Evolutionary conservation across 192 early-diverging fungal genomes (phyloP).

Genomic region (Podila verticillata): DNA sequence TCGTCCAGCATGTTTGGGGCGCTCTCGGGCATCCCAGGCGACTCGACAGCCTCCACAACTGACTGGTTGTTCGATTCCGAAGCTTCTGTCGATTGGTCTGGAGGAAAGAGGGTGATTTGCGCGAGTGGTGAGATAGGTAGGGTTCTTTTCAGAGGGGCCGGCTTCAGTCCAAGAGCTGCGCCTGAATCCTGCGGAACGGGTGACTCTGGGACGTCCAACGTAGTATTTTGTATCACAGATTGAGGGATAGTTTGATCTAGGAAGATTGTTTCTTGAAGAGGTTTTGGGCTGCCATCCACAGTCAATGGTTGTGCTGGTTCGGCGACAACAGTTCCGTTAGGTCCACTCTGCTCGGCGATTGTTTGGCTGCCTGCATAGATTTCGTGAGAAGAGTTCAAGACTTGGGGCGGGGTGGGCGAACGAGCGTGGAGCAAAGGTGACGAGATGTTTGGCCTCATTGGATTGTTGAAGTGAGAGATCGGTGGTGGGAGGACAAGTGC

Average conservation of each 20-base stretch:
- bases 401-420: neutral
- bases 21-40: neutral
- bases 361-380: too few relatives aligned
- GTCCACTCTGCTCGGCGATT: too few relatives aligned
- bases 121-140: constrained; percentile 43
- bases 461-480: neutral
- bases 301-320: too few relatives aligned
- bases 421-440: neutral
- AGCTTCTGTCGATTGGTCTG: neutral
- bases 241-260: neutral
- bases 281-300: too few relatives aligned
- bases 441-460: constrained; percentile 13
- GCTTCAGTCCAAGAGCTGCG: neutral
- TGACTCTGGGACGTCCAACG: neutral
- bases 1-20: neutral
- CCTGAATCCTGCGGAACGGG: neutral
- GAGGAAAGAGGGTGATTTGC: neutral
- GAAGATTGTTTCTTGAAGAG: too few relatives aligned
- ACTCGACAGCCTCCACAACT: neutral
- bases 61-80: neutral
- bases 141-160: constrained; percentile 10
- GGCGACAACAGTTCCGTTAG: too few relatives aligned
- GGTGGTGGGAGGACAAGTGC: constrained; percentile 12
- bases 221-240: neutral
- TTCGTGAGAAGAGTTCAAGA: too few relatives aligned